Evolutionary conservation across 2,329 filamentous ascomycete genomes (phyloP), one percentile per base, ranked within the genome.

Genomic region (Plenodomus tracheiphilus): DNA sequence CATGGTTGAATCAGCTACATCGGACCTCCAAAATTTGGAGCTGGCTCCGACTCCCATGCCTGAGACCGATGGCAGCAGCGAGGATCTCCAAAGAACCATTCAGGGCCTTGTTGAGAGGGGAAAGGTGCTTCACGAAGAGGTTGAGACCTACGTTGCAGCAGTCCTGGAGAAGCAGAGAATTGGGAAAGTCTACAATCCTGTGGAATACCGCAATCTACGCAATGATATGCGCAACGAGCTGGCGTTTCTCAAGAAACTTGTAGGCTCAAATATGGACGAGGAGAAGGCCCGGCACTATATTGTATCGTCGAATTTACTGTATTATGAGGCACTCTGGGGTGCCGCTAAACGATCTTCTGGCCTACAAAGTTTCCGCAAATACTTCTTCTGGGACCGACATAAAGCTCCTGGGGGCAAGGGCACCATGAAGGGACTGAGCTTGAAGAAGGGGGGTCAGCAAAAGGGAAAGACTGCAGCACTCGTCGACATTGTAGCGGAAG

Each of bases 251-350:
- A 58, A 58, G 11, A 71, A 70, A 36, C 52, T 72, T 7, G 47
- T 59, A 2, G 52, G 45, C 2, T 51, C 58, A 2, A 48, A 65
- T 1, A 54, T 66, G 36, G 51, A 65, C 3, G 62, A 65, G 59
- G 38, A 53, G 46, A 69, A 66, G 41, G 65, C 59, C 15, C 65
- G 76, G n/a, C 83, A 87, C 62, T 79, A 81, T 21, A 73, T 87
- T 39, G 77, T 81, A 41, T 86, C 84, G 7, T 86, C 84, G 1
- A 89, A 89, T 69, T 63, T 88, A 10, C 79, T 82, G 0, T 88
- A 87, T 62, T 82, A 85, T 45, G 79, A 83, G 54, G 78, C 81
- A 5, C 76, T 88, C 2, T 89, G 86, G 86, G 69, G 71, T 21
- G 78, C 81, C 18, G 84, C 83, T 15, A 87, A 85, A 65, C 74